Evolutionary conservation across 306 rosid species (phyloP).

Genomic region (Albizia julibrissin): DNA sequence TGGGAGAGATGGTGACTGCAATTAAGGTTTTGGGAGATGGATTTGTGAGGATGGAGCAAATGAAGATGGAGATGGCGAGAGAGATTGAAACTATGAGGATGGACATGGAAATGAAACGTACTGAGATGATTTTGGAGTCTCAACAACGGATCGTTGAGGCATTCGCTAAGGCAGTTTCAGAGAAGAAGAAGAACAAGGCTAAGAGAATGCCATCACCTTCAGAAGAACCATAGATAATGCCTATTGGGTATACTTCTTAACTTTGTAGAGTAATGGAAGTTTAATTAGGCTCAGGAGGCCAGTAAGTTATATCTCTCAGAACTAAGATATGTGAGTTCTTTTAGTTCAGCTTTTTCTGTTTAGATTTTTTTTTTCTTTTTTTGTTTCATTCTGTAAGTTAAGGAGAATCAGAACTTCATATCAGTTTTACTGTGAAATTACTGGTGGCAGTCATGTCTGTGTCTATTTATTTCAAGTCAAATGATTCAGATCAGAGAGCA

Average conservation of each 20-base stretch:
- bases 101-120: constrained; percentile 98
- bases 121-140: constrained; percentile 92
- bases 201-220: constrained; percentile 57
- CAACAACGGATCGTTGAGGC: constrained; percentile 90
- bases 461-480: background rate
- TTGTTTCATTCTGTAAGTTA: background rate
- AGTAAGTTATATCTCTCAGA: background rate
- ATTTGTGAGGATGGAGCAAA: constrained; percentile 88
- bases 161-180: constrained; percentile 79
- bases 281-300: background rate
- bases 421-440: constrained; percentile 4
- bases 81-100: constrained; percentile 84
- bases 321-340: constrained; percentile 17
- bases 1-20: constrained; percentile 77
- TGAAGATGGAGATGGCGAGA: constrained; percentile 97
- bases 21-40: constrained; percentile 89
- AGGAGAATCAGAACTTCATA: background rate
- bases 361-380: background rate
- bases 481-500: background rate
- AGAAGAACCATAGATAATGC: constrained; percentile 17
- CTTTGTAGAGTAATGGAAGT: background rate
- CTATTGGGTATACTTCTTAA: background rate
- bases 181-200: constrained; percentile 64
- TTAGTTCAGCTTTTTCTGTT: background rate
- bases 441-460: background rate